Conservation (phyloP, 371 early-diverging fungal species). For the Zancudomyces culisetae region DNA sequence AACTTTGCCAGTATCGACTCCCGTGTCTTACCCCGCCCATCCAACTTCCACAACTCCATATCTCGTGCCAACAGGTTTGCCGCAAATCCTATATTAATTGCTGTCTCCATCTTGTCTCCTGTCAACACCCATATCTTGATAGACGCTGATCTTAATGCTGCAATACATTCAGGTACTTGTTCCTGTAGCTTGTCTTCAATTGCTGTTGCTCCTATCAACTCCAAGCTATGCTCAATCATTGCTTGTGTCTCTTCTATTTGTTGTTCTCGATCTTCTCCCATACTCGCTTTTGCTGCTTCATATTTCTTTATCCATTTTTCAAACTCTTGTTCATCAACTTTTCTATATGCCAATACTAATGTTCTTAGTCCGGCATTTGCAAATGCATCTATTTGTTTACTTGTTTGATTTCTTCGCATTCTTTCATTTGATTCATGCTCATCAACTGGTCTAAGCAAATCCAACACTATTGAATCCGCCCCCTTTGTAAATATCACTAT, state of each 20-base stretch:
- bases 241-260: constrained; percentile 49
- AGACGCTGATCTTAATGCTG: constrained; percentile 64
- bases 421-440: constrained; percentile 24
- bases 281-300: constrained; percentile 41
- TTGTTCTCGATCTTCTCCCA: constrained; percentile 48
- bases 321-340: constrained; percentile 43
- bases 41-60: constrained; percentile 52
- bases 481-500: constrained; percentile 86
- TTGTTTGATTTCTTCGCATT: constrained; percentile 29
- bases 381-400: constrained; percentile 45
- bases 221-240: constrained; percentile 56
- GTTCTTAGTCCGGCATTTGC: constrained; percentile 77
- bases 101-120: constrained; percentile 98
- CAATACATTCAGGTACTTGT: constrained; percentile 83
- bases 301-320: constrained; percentile 44
- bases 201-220: constrained; percentile 82
- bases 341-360: constrained; percentile 62
- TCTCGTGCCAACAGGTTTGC: constrained; percentile 54
- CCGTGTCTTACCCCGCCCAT: constrained; percentile 25
- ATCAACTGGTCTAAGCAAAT: constrained; percentile 12
- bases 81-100: constrained; percentile 93
- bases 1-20: constrained; percentile 27
- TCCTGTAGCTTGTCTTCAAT: constrained; percentile 98
- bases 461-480: constrained; percentile 80
- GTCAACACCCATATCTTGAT: constrained; percentile 98